These are phyloP conservation scores for Rosa chinensis DNA, from an alignment of 306 rosid species.

Conservation along the genomic window DNA sequence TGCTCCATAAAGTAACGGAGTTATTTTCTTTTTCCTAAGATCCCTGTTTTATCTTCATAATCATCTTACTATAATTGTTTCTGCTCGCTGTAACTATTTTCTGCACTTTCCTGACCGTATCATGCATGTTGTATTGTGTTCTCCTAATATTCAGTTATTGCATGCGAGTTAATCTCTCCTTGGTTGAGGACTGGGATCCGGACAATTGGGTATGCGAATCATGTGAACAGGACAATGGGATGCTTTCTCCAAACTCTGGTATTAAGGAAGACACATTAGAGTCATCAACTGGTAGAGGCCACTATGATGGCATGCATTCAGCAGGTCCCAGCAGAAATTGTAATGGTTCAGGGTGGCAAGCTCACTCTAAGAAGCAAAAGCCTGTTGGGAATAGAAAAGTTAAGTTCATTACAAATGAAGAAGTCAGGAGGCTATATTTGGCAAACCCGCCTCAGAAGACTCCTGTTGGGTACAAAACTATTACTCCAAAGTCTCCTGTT, in stretches of 20 bases:
- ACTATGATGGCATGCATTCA: neutral
- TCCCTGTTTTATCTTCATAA: neutral
- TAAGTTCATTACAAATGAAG: slow-evolving; percentile 52
- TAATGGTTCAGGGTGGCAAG: neutral
- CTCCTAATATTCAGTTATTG: slow-evolving; percentile 57
- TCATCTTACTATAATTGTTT: neutral
- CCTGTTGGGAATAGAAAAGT: slow-evolving; percentile 20
- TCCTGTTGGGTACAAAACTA: too few species aligned
- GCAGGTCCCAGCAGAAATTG: slow-evolving; percentile 15
- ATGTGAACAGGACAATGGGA: slow-evolving; percentile 28
- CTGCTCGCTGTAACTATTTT: neutral
- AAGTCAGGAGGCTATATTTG: slow-evolving; percentile 27
- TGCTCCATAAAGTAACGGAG: neutral
- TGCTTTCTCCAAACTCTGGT: slow-evolving; percentile 5
- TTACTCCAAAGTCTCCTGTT: too few species aligned
- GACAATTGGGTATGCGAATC: slow-evolving; percentile 58
- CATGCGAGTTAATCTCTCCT: slow-evolving; percentile 22
- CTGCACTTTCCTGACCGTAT: neutral
- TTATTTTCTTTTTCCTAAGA: neutral
- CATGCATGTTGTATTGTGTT: slow-evolving; percentile 1
- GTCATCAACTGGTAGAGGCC: neutral
- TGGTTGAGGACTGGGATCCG: slow-evolving; percentile 14
- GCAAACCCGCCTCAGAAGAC: too few species aligned
- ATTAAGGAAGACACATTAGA: neutral
- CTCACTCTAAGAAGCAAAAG: slow-evolving; percentile 31